Percentiles rank a stretch among this genome's conserved stretches.
phyloP scores from a whole-genome alignment of 2,329 filamentous ascomycete genomes.

The Hypomyces perniciosus region DNA sequence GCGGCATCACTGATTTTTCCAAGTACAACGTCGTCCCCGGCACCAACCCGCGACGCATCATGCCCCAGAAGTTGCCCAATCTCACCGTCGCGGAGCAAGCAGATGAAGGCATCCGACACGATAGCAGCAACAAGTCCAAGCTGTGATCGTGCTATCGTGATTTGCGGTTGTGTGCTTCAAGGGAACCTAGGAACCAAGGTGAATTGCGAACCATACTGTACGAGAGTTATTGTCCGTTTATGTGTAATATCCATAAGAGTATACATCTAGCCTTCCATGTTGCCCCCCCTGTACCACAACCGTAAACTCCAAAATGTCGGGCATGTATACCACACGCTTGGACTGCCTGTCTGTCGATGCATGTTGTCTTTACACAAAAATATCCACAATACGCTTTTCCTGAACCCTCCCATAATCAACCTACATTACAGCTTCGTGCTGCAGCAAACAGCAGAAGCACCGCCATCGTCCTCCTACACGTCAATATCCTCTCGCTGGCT shows the following conservation, averaged over 20 bases:
- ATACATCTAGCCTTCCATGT: conserved; percentile 11
- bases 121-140: conserved; percentile 51
- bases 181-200: not conserved
- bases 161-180: not conserved
- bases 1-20: conserved; percentile 62
- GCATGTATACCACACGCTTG: conserved; percentile 1
- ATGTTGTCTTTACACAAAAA: conserved; percentile 3
- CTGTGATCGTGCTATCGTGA: conserved; percentile 24
- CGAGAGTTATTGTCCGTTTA: conserved; percentile 3
- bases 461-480: conserved; percentile 4
- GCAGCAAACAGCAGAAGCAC: too few species aligned
- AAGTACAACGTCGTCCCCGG: conserved; percentile 66
- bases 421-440: not conserved
- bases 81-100: conserved; percentile 70
- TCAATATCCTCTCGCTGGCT: conserved; percentile 33
- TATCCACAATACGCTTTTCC: not conserved
- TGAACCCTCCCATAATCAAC: not conserved
- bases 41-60: conserved; percentile 62
- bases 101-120: conserved; percentile 67
- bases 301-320: conserved; percentile 7
- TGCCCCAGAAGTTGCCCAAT: conserved; percentile 65
- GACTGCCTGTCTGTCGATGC: not conserved
- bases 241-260: conserved; percentile 11
- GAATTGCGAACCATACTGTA: not conserved
- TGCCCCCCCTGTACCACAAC: conserved; percentile 3